Conservation (phyloP, 2,329 filamentous ascomycete genomes). For the Colletotrichum lentis region DNA sequence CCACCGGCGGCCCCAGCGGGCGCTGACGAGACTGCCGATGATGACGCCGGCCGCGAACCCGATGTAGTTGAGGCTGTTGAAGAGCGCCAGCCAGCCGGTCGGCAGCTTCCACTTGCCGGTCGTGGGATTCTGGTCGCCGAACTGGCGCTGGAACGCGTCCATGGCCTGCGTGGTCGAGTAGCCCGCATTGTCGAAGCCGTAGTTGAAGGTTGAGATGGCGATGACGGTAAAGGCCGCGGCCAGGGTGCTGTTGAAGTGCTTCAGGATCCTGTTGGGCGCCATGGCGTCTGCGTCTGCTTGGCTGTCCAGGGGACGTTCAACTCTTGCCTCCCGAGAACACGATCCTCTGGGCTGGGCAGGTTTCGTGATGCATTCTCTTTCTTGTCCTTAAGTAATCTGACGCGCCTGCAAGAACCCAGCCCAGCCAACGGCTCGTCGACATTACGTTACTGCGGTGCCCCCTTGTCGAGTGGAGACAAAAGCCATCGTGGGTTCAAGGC, state of each 20-base stretch:
- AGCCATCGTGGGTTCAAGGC: neutral
- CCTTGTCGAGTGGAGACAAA: conserved; percentile 23
- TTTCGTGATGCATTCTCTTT: conserved; percentile 6
- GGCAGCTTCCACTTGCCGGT: conserved; percentile 42
- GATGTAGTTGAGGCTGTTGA: conserved; percentile 49
- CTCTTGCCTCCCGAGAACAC: neutral
- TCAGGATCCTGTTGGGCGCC: conserved; percentile 28
- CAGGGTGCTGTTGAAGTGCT: conserved; percentile 35
- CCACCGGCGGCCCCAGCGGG: conserved; percentile 47
- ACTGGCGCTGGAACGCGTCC: conserved; percentile 47
- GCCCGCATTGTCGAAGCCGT: conserved; percentile 49
- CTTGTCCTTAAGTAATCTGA: conserved; percentile 15
- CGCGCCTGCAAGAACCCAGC: conserved; percentile 1
- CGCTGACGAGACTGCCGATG: conserved; percentile 43
- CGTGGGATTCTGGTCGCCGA: conserved; percentile 43
- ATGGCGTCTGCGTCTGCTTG: neutral
- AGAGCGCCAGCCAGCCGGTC: conserved; percentile 48
- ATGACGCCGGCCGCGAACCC: conserved; percentile 45
- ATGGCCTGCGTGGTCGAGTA: conserved; percentile 51
- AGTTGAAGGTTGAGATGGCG: conserved; percentile 50
- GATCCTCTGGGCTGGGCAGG: neutral
- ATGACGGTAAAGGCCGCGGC: conserved; percentile 42
- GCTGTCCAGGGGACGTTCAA: neutral
- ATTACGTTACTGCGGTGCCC: conserved; percentile 18
- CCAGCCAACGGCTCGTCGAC: neutral